Evolutionary conservation across 306 rosid genomes (phyloP).

Genomic region (Vachellia collinsii): DNA sequence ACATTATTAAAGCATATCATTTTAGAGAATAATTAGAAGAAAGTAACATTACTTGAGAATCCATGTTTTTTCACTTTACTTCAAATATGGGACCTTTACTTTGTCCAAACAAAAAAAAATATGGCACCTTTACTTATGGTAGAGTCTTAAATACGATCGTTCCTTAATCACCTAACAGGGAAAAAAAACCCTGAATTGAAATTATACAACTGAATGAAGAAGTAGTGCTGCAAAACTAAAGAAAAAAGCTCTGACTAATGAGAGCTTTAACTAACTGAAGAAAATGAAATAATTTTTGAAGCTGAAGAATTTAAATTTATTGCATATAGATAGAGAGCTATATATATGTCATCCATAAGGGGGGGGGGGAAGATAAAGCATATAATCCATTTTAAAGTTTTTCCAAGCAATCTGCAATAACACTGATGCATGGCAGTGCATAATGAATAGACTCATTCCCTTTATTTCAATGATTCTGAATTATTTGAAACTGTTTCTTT

Average conservation of each 20-base stretch:
- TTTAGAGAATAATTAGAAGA: constrained; percentile 3
- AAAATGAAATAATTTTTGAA: background rate
- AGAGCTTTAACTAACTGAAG: too few species aligned
- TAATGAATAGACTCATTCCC: constrained; percentile 58
- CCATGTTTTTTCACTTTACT: constrained; percentile 35
- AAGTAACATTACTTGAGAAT: constrained; percentile 14
- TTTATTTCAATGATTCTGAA: constrained; percentile 18
- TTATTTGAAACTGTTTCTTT: background rate
- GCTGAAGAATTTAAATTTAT: background rate
- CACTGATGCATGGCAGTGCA: constrained; percentile 60
- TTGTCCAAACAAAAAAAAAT: too few species aligned
- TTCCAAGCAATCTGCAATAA: constrained; percentile 50
- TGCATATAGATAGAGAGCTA: background rate
- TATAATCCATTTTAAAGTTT: constrained; percentile 34
- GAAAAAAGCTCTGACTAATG: too few species aligned
- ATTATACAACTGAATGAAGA: constrained; percentile 45
- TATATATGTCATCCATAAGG: constrained; percentile 1
- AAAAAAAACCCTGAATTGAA: constrained; percentile 18
- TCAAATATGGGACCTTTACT: constrained; percentile 33
- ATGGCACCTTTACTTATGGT: constrained; percentile 34
- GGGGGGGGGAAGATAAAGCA: constrained; percentile 13
- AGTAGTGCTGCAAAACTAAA: constrained; percentile 8
- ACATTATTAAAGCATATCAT: constrained; percentile 12
- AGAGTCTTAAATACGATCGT: constrained; percentile 25
- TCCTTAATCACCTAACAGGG: constrained; percentile 11